Evolutionary conservation across 768 basidiomycete species (phyloP).

Genomic region (Phylloporus arenicola): DNA sequence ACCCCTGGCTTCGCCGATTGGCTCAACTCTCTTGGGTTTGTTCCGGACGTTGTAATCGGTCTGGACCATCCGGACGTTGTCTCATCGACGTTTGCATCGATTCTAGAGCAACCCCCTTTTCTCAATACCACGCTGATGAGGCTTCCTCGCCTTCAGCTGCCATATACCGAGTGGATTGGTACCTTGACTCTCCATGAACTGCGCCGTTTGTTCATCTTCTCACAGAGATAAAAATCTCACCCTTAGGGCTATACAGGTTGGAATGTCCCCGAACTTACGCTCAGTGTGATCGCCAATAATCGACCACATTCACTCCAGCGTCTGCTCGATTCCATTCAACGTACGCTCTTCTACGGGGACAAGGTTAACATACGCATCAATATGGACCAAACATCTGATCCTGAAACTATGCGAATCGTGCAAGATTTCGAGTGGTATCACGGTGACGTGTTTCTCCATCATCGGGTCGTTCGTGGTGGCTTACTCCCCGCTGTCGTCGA

Average conservation of each 20-base stretch:
- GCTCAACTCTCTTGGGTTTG: conserved; percentile 25
- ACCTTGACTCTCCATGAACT: conserved; percentile 50
- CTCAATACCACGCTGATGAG: conserved; percentile 34
- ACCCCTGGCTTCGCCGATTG: conserved; percentile 22
- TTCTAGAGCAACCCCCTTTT: conserved; percentile 18
- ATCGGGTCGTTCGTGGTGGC: conserved; percentile 73
- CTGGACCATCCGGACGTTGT: conserved; percentile 28
- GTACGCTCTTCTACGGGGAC: conserved; percentile 65
- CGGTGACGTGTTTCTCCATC: conserved; percentile 57
- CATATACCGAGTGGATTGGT: conserved; percentile 56
- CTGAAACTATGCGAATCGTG: conserved; percentile 50
- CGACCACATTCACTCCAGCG: conserved; percentile 67
- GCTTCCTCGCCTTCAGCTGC: conserved; percentile 46
- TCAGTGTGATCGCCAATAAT: conserved; percentile 74
- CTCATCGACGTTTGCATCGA: conserved; percentile 17
- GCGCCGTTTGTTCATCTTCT: conserved; percentile 15
- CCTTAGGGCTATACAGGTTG: conserved; percentile 48
- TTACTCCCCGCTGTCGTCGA: conserved; percentile 80
- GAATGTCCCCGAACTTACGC: conserved; percentile 61
- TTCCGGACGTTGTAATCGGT: conserved; percentile 32
- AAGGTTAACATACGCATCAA: conserved; percentile 59
- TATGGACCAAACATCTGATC: conserved; percentile 69
- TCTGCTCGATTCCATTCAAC: conserved; percentile 55
- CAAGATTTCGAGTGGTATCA: conserved; percentile 53
- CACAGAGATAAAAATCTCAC: not conserved